Evolutionary conservation across 805 yeast species (phyloP), one percentile per base, ranked within the genome.

Genomic region (Yarrowia hollandica): DNA sequence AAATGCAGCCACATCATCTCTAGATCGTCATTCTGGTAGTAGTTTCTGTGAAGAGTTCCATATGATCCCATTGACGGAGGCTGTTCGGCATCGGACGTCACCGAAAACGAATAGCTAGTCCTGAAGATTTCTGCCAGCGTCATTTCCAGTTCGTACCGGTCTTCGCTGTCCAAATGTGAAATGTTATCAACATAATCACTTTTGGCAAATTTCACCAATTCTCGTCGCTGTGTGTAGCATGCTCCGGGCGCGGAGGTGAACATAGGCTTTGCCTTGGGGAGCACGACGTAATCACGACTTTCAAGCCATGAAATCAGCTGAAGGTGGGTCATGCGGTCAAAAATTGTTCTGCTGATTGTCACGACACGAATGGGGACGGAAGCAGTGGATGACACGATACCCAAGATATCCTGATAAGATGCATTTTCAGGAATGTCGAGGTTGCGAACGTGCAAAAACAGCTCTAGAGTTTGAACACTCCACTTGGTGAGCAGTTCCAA

Each of bases 301-400:
- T 44, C 52, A 9, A 44, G 25, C 52, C 52, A 44, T 9, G 35
- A 28, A 10, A 44, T 44, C 31, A 44, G 52, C 35, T 44, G 52
- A 4, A 28, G 23, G 18, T 44, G 52, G 18, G 52, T 44, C 52
- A 44, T 44, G 12, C 35, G 7, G 34, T 44, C 52, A 7, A 44
- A 44, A n/a, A 44, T 30, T 9, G 52, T 28, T 28, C 52, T 6
- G 25, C 35, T 44, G 5, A 44, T 34, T 14, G 25, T 19, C n/a
- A 44, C 52, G n/a, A 44, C 35, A 1, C 52, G 35, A 16, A 44
- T 30, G 14, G 52, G 52, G 14, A 44, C 52, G 14, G 52, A 28
- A 5, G 52, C 52, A 5, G 52, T n/a, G 6, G 35, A 18, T 9
- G 35, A 14, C n/a, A 35, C 52, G 5, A 44, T 44, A 8, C 28